These are phyloP conservation scores for Aspergillus oerlinghausenensis DNA, from an alignment of 2,329 filamentous ascomycete genomes.

Conservation along the genomic window DNA sequence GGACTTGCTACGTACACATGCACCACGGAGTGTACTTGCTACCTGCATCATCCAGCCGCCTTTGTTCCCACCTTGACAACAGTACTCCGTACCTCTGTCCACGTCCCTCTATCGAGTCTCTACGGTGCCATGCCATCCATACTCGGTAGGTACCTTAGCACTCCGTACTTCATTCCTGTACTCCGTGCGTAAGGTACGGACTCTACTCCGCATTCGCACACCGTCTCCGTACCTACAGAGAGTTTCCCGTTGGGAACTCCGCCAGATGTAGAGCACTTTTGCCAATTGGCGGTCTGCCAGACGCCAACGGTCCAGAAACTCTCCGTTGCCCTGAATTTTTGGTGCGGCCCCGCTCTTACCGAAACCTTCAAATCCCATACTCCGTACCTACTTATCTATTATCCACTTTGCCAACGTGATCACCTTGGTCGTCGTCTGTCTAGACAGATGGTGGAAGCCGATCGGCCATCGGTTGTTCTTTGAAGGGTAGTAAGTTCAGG, in stretches of 20 bases:
- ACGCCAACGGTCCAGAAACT: background rate
- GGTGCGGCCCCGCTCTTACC: background rate
- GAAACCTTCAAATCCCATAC: background rate
- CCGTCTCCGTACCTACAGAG: background rate
- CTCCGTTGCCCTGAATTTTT: background rate
- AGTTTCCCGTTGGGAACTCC: no score
- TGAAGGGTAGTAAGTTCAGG: background rate
- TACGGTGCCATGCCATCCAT: no score
- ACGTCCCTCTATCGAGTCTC: no score
- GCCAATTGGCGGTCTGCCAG: conserved; percentile 11
- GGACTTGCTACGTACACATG: background rate
- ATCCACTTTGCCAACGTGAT: no score
- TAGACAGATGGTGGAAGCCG: background rate
- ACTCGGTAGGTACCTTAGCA: no score
- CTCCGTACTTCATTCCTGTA: no score
- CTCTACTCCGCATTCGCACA: no score
- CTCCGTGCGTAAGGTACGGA: no score
- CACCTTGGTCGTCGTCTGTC: no score
- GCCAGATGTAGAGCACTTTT: conserved; percentile 5
- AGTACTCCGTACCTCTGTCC: background rate
- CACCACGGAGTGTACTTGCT: background rate
- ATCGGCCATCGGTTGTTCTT: background rate
- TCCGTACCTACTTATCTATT: background rate
- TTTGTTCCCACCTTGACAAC: background rate
- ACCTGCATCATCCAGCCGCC: background rate